Conservation (phyloP, 148 eudicot genomes). For the Bassia scoparia region DNA sequence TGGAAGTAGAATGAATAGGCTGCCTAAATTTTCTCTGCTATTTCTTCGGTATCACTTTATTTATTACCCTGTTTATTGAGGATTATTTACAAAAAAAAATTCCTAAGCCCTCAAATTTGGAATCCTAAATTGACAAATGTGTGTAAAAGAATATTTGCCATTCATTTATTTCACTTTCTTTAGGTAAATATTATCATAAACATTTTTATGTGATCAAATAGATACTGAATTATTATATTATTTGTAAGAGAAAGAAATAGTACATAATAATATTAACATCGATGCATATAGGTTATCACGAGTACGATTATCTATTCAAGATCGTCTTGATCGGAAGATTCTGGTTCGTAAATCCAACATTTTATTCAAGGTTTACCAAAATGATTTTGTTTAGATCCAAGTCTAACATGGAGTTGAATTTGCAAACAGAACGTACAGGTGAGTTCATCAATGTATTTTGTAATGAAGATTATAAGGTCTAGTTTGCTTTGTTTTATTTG, state of each 20-base stretch:
- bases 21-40: not conserved
- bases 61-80: not conserved
- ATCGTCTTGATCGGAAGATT: slow-evolving; percentile 74
- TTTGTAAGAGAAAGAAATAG: not conserved
- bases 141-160: slow-evolving; percentile 13
- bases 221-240: not conserved
- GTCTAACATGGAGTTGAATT: slow-evolving; percentile 83
- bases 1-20: not conserved
- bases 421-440: slow-evolving; percentile 77
- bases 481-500: no score
- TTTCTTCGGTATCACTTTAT: not conserved
- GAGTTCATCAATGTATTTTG: not conserved
- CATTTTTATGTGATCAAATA: slow-evolving; percentile 9
- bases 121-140: slow-evolving; percentile 17
- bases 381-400: slow-evolving; percentile 78
- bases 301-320: slow-evolving; percentile 73
- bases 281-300: slow-evolving; percentile 71
- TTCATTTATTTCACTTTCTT: slow-evolving; percentile 7
- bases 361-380: slow-evolving; percentile 63
- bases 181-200: slow-evolving; percentile 9
- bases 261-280: not conserved
- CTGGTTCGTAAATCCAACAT: slow-evolving; percentile 81
- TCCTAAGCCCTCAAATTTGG: not conserved
- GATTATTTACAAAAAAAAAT: not conserved
- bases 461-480: no score